Evolutionary conservation across 805 yeast species (phyloP).

Genomic region (Candida ortonii): DNA sequence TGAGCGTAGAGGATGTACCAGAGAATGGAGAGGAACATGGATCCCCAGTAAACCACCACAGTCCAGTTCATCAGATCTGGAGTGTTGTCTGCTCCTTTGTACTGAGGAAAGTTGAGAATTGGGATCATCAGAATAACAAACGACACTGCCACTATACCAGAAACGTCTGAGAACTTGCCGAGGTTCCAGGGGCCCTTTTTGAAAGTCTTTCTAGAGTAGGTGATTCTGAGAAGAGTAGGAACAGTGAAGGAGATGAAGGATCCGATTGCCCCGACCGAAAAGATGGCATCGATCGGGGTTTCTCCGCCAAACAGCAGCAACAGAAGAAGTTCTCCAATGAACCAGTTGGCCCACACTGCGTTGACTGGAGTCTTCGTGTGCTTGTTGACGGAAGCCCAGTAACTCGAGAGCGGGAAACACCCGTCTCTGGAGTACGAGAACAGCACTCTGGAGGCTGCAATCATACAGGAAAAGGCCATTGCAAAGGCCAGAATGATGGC

Average conservation of each 20-base stretch:
- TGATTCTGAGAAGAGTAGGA: constrained; percentile 57
- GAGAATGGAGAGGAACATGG: constrained; percentile 44
- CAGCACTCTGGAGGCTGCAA: constrained; percentile 63
- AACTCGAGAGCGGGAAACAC: constrained; percentile 58
- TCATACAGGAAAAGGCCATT: constrained; percentile 54
- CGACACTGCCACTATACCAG: constrained; percentile 44
- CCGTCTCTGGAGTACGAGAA: constrained; percentile 67
- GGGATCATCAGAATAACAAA: constrained; percentile 57
- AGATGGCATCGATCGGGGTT: constrained; percentile 63
- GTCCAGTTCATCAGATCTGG: constrained; percentile 60
- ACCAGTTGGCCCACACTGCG: constrained; percentile 57
- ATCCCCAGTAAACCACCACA: constrained; percentile 55
- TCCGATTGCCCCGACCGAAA: constrained; percentile 69
- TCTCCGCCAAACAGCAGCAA: constrained; percentile 62
- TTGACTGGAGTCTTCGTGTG: constrained; percentile 58
- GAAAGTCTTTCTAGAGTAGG: constrained; percentile 50
- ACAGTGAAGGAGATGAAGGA: constrained; percentile 61
- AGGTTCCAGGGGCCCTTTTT: constrained; percentile 63
- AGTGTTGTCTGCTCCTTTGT: constrained; percentile 35
- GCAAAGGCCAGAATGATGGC: constrained; percentile 42
- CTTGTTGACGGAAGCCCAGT: constrained; percentile 47
- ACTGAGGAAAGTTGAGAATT: constrained; percentile 54
- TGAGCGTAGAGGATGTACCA: constrained; percentile 54
- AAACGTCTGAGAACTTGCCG: constrained; percentile 47
- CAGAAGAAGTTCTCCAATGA: constrained; percentile 52